phyloP scores from a whole-genome alignment of 139 green algal genomes.

The Protoeuglena noctilucae region DNA sequence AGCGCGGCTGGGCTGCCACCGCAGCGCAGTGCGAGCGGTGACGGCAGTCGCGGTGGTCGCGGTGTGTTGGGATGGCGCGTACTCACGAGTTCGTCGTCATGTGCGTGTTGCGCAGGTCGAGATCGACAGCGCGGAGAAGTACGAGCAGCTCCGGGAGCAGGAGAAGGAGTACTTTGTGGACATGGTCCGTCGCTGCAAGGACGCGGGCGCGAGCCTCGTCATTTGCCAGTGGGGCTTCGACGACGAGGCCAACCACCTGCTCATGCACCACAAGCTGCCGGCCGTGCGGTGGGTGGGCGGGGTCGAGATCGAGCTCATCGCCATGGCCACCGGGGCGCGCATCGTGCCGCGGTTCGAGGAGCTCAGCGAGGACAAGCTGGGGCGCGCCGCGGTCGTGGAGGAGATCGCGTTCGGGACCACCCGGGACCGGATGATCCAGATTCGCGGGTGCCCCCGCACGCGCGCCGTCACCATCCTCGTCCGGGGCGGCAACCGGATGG shows the following conservation, averaged over 20 bases:
- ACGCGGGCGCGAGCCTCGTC: slow-evolving; percentile 60
- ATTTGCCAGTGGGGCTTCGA: slow-evolving; percentile 99
- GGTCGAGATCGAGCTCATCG: slow-evolving; percentile 97
- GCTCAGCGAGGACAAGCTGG: slow-evolving; percentile 82
- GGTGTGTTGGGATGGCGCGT: too few species aligned
- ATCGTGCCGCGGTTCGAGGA: slow-evolving; percentile 87
- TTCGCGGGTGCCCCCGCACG: slow-evolving; percentile 85
- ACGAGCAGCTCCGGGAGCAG: slow-evolving; percentile 63
- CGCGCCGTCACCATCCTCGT: slow-evolving; percentile 93
- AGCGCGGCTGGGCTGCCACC: too few species aligned
- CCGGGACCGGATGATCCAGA: slow-evolving; percentile 87
- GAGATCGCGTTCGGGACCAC: slow-evolving; percentile 88
- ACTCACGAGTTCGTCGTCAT: too few species aligned
- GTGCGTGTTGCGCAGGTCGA: slow-evolving; percentile 46
- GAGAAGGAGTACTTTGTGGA: slow-evolving; percentile 94
- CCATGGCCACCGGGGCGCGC: slow-evolving; percentile 89
- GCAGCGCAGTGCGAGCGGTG: too few species aligned
- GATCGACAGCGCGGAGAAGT: slow-evolving; percentile 97
- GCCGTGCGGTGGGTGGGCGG: slow-evolving; percentile 91
- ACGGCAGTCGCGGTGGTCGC: too few species aligned
- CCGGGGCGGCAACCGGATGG: slow-evolving; percentile 87
- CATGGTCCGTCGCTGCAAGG: slow-evolving; percentile 96
- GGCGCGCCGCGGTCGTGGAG: slow-evolving; percentile 52
- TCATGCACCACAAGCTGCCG: slow-evolving; percentile 81
- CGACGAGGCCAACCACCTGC: slow-evolving; percentile 97